Evolutionary conservation across 1,284 basidiomycete species (phyloP).

Genomic region (Polyporus tsugae): DNA sequence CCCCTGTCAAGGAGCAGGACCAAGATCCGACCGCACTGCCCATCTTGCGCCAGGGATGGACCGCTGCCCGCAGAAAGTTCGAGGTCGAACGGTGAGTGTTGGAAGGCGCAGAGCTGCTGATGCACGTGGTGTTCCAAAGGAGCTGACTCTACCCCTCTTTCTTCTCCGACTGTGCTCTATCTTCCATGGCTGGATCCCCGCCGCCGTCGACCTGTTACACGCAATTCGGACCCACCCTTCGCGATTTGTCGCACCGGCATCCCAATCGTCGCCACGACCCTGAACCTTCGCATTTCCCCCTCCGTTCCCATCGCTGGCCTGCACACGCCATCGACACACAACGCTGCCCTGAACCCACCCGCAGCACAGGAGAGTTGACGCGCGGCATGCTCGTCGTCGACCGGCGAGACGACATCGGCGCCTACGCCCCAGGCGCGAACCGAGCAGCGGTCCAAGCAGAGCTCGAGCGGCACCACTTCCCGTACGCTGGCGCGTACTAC

Average conservation of each 20-base stretch:
- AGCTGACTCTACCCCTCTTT: constrained; percentile 7
- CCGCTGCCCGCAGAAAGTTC: constrained; percentile 59
- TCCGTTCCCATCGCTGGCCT: background rate
- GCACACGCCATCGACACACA: background rate
- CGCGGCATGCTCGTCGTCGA: constrained; percentile 82
- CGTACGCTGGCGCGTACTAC: constrained; percentile 47
- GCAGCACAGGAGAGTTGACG: constrained; percentile 61
- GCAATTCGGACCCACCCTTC: constrained; percentile 4
- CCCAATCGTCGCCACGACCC: background rate
- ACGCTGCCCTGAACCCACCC: background rate
- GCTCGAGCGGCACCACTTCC: constrained; percentile 49
- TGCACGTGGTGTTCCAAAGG: constrained; percentile 5
- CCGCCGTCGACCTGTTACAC: constrained; percentile 1
- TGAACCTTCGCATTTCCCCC: constrained; percentile 2
- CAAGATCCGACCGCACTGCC: constrained; percentile 34
- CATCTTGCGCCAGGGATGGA: constrained; percentile 59
- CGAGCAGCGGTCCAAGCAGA: constrained; percentile 67
- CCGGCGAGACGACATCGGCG: constrained; percentile 63
- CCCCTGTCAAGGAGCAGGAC: constrained; percentile 49
- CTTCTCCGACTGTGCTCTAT: constrained; percentile 2
- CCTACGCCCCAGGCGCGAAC: constrained; percentile 68
- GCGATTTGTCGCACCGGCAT: background rate
- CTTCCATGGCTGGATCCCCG: constrained; percentile 4
- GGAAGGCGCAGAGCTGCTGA: constrained; percentile 3
- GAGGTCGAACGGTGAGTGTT: constrained; percentile 69